A percentile compares a stretch with the other conserved stretches of the same genome.
These are phyloP conservation scores for Entomortierella beljakovae DNA, from an alignment of 192 early-diverging fungal species.

Conservation along the genomic window DNA sequence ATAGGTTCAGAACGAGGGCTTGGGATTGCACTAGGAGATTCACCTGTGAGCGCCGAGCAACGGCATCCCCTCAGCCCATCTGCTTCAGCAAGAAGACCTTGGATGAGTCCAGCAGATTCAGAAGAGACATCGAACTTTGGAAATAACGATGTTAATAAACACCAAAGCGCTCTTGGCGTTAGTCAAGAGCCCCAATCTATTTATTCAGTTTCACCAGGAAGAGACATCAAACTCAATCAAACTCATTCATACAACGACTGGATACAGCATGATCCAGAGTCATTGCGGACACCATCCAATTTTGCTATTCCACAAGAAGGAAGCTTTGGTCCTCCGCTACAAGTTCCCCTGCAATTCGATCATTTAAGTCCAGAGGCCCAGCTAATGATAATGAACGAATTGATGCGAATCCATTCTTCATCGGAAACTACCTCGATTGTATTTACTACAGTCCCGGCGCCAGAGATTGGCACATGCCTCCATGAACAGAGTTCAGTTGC, in stretches of 20 bases:
- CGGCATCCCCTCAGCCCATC: constrained; percentile 8
- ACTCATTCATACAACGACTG: too few species aligned
- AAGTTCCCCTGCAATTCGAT: constrained; percentile 61
- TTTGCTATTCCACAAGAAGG: background rate
- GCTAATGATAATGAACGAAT: constrained; percentile 70
- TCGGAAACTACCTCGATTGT: constrained; percentile 62
- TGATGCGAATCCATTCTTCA: constrained; percentile 66
- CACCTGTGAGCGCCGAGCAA: background rate
- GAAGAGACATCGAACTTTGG: too few species aligned
- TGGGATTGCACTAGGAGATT: constrained; percentile 23
- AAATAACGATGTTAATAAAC: too few species aligned
- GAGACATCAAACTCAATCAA: background rate
- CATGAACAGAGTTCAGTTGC: constrained; percentile 53
- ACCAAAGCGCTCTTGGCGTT: too few species aligned
- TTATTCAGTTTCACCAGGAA: background rate
- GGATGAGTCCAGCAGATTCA: too few species aligned
- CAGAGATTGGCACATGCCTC: constrained; percentile 61
- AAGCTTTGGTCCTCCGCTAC: background rate
- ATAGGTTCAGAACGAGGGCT: constrained; percentile 49
- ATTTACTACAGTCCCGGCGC: constrained; percentile 70
- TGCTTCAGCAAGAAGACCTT: background rate
- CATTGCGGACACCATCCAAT: background rate
- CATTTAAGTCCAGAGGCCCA: constrained; percentile 62
- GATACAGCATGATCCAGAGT: background rate
- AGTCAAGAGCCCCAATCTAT: too few species aligned